Evolutionary conservation across 1,284 basidiomycete genomes (phyloP).

Genomic region (Jaminaea rosea): DNA sequence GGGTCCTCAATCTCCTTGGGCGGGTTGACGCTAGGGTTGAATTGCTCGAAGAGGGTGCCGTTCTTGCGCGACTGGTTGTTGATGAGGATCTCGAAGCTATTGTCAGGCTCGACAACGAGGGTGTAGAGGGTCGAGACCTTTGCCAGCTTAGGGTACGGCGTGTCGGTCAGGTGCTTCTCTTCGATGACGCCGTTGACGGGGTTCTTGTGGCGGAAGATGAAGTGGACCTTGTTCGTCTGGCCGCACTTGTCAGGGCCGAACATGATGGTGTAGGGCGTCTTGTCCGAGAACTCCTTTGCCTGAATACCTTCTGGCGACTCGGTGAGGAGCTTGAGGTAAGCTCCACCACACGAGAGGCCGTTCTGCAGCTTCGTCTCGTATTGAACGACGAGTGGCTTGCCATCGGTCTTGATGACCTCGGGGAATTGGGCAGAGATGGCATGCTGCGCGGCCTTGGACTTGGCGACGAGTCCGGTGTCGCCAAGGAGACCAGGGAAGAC

Average conservation of each 20-base stretch:
- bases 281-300: conserved; percentile 43
- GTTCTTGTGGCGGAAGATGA: conserved; percentile 47
- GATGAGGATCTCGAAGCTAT: conserved; percentile 85
- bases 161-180: conserved; percentile 84
- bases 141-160: conserved; percentile 62
- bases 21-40: conserved; percentile 90
- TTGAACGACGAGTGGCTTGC: conserved; percentile 83
- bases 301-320: conserved; percentile 47
- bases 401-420: conserved; percentile 58
- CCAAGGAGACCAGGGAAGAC: conserved; percentile 55
- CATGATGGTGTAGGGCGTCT: conserved; percentile 48
- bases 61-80: conserved; percentile 63
- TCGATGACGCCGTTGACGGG: conserved; percentile 57
- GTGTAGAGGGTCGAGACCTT: conserved; percentile 45
- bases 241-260: conserved; percentile 47
- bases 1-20: conserved; percentile 82
- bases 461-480: conserved; percentile 47
- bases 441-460: conserved; percentile 85
- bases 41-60: conserved; percentile 86
- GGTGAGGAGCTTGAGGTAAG: conserved; percentile 88
- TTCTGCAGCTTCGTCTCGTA: conserved; percentile 97
- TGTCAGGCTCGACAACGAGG: conserved; percentile 76
- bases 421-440: conserved; percentile 90
- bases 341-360: conserved; percentile 97
- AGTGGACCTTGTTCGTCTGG: conserved; percentile 45